Conservation (phyloP, 371 early-diverging fungal genomes). For the Actinomucor elegans region DNA sequence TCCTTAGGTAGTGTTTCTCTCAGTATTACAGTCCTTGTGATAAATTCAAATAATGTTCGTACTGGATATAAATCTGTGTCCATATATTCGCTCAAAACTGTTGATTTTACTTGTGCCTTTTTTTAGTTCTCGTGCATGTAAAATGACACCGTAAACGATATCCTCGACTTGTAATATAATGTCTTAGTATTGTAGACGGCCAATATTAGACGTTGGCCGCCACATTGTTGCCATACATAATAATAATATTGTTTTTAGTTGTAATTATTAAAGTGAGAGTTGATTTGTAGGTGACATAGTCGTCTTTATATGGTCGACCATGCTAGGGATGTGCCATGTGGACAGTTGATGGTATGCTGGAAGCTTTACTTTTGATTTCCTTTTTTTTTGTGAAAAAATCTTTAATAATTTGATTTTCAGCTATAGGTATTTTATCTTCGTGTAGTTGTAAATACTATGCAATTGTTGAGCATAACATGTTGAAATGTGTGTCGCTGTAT, state of each 20-base stretch:
- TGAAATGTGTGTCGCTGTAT: no score
- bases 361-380: not conserved
- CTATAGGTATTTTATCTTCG: no score
- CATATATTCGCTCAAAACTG: not conserved
- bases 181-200: no score
- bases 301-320: not conserved
- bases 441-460: no score
- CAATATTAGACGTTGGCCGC: no score
- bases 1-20: not conserved
- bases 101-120: no score
- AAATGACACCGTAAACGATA: no score
- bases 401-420: no score
- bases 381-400: not conserved
- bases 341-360: not conserved
- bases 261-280: constrained; percentile 4
- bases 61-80: not conserved
- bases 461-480: no score
- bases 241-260: constrained; percentile 12
- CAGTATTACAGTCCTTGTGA: not conserved
- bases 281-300: not conserved
- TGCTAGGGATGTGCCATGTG: constrained; percentile 6
- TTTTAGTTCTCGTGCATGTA: no score
- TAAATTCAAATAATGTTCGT: not conserved
- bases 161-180: no score
- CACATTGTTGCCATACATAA: no score